Percentiles rank a stretch among this genome's conserved stretches.
These are phyloP conservation scores for Volvariella surrecta DNA, from an alignment of 1,284 basidiomycete species.

Conservation along the genomic window DNA sequence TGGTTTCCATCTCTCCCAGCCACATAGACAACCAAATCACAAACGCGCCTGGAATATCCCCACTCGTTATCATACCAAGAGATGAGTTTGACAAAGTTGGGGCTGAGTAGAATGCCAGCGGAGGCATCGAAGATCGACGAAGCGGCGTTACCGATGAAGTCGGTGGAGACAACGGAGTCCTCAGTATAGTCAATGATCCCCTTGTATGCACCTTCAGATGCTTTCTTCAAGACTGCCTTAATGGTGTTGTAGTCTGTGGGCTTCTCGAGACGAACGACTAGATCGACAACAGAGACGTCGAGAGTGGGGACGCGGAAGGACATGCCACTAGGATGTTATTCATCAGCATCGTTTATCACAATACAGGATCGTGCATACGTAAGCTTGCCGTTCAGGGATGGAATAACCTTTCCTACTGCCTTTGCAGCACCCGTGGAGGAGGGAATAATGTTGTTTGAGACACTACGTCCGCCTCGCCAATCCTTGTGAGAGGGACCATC, in stretches of 20 bases:
- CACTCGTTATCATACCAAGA: conserved; percentile 97
- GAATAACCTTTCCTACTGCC: conserved; percentile 99
- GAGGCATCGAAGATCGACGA: conserved; percentile 90
- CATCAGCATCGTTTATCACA: background rate
- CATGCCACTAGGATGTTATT: conserved; percentile 61
- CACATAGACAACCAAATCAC: conserved; percentile 82
- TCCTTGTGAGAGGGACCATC: conserved; percentile 94
- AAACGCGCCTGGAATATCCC: conserved; percentile 94
- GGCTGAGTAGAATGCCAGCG: conserved; percentile 91
- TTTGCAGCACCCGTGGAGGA: conserved; percentile 99
- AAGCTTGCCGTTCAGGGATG: conserved; percentile 94
- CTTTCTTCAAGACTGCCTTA: conserved; percentile 82
- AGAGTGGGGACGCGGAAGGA: conserved; percentile 97
- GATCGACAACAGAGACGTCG: conserved; percentile 98
- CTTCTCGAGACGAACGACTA: conserved; percentile 93
- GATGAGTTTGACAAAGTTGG: conserved; percentile 93
- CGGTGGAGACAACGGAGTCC: conserved; percentile 90
- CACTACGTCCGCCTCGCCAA: conserved; percentile 95
- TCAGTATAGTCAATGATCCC: conserved; percentile 96
- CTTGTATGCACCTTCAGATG: conserved; percentile 64
- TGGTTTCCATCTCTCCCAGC: conserved; percentile 60
- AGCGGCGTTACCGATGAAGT: conserved; percentile 77
- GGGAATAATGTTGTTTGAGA: conserved; percentile 98
- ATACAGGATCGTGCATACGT: conserved; percentile 42
- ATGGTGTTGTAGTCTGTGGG: conserved; percentile 83